Base-by-base conservation (phyloP, 352 stramenopile genomes). In the Pythium vanterpoolii region DNA sequence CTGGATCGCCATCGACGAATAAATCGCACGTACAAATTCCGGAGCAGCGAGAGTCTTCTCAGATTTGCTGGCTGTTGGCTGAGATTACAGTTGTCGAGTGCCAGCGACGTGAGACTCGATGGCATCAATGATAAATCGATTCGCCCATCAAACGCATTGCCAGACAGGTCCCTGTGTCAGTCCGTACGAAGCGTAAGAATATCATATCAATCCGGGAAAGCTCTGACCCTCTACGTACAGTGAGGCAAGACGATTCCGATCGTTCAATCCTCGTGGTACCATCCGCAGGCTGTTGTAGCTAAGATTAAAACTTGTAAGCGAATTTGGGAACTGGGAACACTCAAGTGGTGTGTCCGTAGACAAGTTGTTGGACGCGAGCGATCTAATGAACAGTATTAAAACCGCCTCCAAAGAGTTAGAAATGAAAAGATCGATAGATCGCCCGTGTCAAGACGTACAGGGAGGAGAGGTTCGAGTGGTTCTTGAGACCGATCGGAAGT, bases 31-130 rank as follows among this genome's bases (percentile, higher is more conserved):
- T 56, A 58, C 50, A 58, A 19, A 2, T 8, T 58, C 9, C 48
- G 19, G 0, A 58, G 38, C 24, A 9, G 23, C 4, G 36, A 1
- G 4, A 58, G 38, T n/a, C 23, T 47, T 2, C 1, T 2, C 7
- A 58, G 8, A 21, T 40, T 39, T 5, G 5, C 28, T 13, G 50
- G 50, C 11, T 16, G 16, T n/a, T 30, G 13, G 3, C 14, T 23
- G 2, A 56, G 36, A 7, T n/a, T 36, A 27, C 50, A 58, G 19
- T 48, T 36, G n/a, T 58, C 38, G 36, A 58, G 50, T 16, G 28
- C 6, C 3, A 58, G 36, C 18, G 26, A 30, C 4, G 10, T 48
- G 38, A 58, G 36, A 26, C 8, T 40, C 4, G 50, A 16, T 9
- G 50, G 26, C 5, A 58, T 7, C 19, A 13, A 27, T 4, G 26